Percentiles rank a stretch among this genome's conserved stretches.
These are phyloP conservation scores for Daphne laureola DNA, from an alignment of 441 rosid species.

Conservation along the genomic window DNA sequence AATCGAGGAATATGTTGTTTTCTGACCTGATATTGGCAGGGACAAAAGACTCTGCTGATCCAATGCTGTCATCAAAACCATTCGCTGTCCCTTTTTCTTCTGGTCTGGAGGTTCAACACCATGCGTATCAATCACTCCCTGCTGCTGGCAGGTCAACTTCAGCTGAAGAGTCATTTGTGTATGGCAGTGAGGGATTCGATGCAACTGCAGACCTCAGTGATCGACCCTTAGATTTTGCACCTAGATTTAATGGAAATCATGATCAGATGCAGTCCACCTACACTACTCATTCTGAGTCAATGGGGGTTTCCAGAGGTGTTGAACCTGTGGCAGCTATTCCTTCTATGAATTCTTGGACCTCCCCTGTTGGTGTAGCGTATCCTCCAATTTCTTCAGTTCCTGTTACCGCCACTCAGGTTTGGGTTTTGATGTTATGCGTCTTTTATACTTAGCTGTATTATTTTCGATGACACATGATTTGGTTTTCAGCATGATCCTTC, in stretches of 20 bases:
- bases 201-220: slow-evolving; percentile 43
- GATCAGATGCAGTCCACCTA: slow-evolving; percentile 44
- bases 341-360: slow-evolving; percentile 52
- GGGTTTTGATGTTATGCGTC: slow-evolving; percentile 13
- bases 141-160: slow-evolving; percentile 35
- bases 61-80: slow-evolving; percentile 25
- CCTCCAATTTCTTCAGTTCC: slow-evolving; percentile 52
- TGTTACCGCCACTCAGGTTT: slow-evolving; percentile 61
- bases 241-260: slow-evolving; percentile 45
- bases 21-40: slow-evolving; percentile 25
- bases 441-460: slow-evolving; percentile 8
- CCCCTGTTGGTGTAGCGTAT: slow-evolving; percentile 46
- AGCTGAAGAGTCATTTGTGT: slow-evolving; percentile 39
- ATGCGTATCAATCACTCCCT: slow-evolving; percentile 34
- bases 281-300: slow-evolving; percentile 37
- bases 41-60: slow-evolving; percentile 31
- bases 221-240: slow-evolving; percentile 66
- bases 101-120: slow-evolving; percentile 36
- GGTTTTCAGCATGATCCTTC: slow-evolving; percentile 59
- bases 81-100: slow-evolving; percentile 34
- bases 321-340: slow-evolving; percentile 30
- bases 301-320: slow-evolving; percentile 28
- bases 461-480: slow-evolving; percentile 18
- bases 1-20: too few species aligned
- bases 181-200: slow-evolving; percentile 52